phyloP scores from a whole-genome alignment of 2,329 filamentous ascomycete species.

The Cladosporium cucumerinum region DNA sequence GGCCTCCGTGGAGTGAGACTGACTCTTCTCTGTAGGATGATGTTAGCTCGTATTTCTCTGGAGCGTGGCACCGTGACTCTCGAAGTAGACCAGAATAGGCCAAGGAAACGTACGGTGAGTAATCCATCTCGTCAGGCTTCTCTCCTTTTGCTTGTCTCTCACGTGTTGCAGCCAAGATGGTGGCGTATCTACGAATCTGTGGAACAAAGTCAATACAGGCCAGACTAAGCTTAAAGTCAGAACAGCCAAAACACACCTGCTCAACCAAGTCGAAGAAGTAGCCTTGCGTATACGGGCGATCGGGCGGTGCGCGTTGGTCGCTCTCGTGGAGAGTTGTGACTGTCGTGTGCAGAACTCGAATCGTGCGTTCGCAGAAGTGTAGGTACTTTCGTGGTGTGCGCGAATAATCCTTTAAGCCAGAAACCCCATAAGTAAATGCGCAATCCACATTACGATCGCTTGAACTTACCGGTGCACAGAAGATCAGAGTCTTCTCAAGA shows the following conservation, averaged over 20 bases:
- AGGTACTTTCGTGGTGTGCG: conserved; percentile 71
- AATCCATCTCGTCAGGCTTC: conserved; percentile 50
- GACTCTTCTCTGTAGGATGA: conserved; percentile 57
- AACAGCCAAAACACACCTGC: conserved; percentile 50
- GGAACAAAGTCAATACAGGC: conserved; percentile 26
- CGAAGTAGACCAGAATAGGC: background rate
- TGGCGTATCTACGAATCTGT: conserved; percentile 76
- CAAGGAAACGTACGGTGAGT: conserved; percentile 43
- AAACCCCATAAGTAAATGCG: conserved; percentile 65
- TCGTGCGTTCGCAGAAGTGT: conserved; percentile 84
- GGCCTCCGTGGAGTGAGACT: conserved; percentile 75
- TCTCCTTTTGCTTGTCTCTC: conserved; percentile 60
- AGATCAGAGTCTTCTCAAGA: conserved; percentile 88
- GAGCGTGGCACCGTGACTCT: background rate
- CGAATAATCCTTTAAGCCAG: conserved; percentile 67
- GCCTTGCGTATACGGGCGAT: conserved; percentile 89
- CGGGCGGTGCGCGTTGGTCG: conserved; percentile 78
- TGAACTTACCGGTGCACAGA: conserved; percentile 86
- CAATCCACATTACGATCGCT: conserved; percentile 48
- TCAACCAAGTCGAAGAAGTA: conserved; percentile 97
- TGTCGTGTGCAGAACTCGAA: conserved; percentile 84
- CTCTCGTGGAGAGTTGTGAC: conserved; percentile 81
- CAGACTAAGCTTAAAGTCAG: conserved; percentile 14
- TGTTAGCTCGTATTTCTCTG: background rate
- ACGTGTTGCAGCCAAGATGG: conserved; percentile 73